Evolutionary conservation across 495 filamentous ascomycete species (phyloP).

Genomic region (Podospora anserina): DNA sequence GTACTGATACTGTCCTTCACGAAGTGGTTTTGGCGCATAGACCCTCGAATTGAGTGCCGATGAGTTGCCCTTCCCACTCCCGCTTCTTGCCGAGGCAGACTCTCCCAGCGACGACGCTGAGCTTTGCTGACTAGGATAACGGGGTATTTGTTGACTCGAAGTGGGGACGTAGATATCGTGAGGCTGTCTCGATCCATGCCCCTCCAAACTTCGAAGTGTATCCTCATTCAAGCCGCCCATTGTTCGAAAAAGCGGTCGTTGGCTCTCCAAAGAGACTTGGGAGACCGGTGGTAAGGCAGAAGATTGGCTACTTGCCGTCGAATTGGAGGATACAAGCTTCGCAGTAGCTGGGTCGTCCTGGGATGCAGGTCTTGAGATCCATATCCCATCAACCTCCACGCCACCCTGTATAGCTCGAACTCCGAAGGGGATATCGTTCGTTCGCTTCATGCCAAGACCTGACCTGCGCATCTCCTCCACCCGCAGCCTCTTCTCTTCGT

Average conservation of each 20-base stretch:
- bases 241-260: constrained; percentile 10
- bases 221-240: constrained; percentile 32
- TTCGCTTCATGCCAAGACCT: constrained; percentile 41
- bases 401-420: constrained; percentile 84
- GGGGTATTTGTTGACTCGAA: constrained; percentile 17
- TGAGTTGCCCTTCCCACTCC: constrained; percentile 24
- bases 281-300: constrained; percentile 19
- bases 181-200: constrained; percentile 20
- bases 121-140: constrained; percentile 27
- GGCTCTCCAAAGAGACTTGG: constrained; percentile 17
- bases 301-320: constrained; percentile 15
- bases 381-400: constrained; percentile 83
- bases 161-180: constrained; percentile 29
- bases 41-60: constrained; percentile 29
- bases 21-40: constrained; percentile 15
- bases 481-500: constrained; percentile 60
- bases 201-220: constrained; percentile 37
- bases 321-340: constrained; percentile 35
- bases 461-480: constrained; percentile 53
- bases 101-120: constrained; percentile 37
- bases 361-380: constrained; percentile 68
- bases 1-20: constrained; percentile 18
- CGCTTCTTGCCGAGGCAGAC: constrained; percentile 32
- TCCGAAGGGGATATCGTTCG: constrained; percentile 78
- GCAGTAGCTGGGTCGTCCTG: constrained; percentile 35